A percentile compares a stretch with the other conserved stretches of the same genome.
Evolutionary conservation across 1,139 yeast species (phyloP).

Genomic region (Arxiozyma slooffiae): DNA sequence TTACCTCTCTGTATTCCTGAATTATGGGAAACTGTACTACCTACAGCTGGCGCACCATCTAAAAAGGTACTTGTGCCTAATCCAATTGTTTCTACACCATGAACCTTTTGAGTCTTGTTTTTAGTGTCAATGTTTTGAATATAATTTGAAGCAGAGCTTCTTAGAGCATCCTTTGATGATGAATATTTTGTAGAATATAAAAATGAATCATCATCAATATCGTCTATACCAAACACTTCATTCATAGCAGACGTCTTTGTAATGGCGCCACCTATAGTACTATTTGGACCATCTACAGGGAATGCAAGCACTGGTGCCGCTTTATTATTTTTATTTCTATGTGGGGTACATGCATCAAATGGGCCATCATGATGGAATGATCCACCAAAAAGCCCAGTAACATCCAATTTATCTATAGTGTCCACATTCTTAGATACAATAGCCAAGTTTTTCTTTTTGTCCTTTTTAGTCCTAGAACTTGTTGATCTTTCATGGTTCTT

Average conservation of each 20-base stretch:
- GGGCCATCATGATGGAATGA: conserved; percentile 99
- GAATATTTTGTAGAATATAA: conserved; percentile 46
- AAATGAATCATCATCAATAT: conserved; percentile 12
- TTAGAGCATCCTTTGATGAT: conserved; percentile 33
- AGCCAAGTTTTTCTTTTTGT: conserved; percentile 44
- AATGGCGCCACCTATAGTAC: conserved; percentile 58
- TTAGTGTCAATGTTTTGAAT: conserved; percentile 63
- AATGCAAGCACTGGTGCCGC: conserved; percentile 92
- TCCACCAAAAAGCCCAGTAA: conserved; percentile 89
- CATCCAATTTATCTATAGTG: conserved; percentile 89
- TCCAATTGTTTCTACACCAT: conserved; percentile 79
- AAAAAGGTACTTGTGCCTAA: conserved; percentile 85
- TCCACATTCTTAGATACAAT: conserved; percentile 44
- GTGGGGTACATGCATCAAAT: conserved; percentile 96
- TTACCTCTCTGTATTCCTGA: conserved; percentile 5
- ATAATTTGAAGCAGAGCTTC: conserved; percentile 36
- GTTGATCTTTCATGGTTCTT: background rate
- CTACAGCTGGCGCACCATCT: conserved; percentile 89
- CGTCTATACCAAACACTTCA: conserved; percentile 27
- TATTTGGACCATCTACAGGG: conserved; percentile 92
- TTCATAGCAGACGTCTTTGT: conserved; percentile 27
- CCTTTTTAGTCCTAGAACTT: conserved; percentile 22
- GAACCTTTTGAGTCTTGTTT: conserved; percentile 59
- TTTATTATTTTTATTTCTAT: conserved; percentile 71
- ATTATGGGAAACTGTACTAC: conserved; percentile 41